Evolutionary conservation across 306 rosid species (phyloP).

Genomic region (Sesbania bispinosa): DNA sequence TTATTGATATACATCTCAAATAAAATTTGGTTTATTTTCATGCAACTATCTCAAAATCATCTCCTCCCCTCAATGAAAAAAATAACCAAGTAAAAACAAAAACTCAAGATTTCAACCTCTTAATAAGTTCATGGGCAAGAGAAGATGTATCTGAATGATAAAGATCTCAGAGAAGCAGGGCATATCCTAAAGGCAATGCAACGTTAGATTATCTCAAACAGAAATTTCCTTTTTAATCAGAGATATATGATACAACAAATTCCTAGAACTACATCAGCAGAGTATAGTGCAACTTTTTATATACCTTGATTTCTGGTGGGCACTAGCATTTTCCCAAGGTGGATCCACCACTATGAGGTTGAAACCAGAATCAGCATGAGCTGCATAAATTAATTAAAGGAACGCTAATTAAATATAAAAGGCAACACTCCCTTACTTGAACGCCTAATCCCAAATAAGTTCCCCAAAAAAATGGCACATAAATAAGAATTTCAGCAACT

Average conservation of each 20-base stretch:
- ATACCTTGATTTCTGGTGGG: slow-evolving; percentile 73
- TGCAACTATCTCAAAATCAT: not conserved
- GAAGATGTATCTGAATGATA: not conserved
- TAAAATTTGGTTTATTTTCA: not conserved
- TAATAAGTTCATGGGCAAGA: not conserved
- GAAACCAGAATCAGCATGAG: slow-evolving; percentile 59
- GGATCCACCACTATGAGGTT: slow-evolving; percentile 83
- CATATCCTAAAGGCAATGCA: not conserved
- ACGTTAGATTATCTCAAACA: not conserved
- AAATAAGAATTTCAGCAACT: slow-evolving; percentile 11
- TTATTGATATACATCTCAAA: not conserved
- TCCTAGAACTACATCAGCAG: not conserved
- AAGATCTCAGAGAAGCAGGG: not conserved
- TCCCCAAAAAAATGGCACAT: not conserved
- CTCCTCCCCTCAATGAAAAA: not conserved
- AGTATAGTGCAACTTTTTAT: not conserved
- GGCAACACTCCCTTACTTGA: not conserved
- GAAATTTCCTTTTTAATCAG: not conserved
- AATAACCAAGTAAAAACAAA: not conserved
- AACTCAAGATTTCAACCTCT: not conserved
- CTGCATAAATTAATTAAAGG: slow-evolving; percentile 33
- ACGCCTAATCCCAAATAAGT: slow-evolving; percentile 5
- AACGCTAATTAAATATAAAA: not conserved
- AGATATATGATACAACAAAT: not conserved
- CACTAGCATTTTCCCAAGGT: slow-evolving; percentile 98